These are phyloP conservation scores for Nemania diffusa DNA, from an alignment of 2,329 filamentous ascomycete genomes.

Conservation along the genomic window DNA sequence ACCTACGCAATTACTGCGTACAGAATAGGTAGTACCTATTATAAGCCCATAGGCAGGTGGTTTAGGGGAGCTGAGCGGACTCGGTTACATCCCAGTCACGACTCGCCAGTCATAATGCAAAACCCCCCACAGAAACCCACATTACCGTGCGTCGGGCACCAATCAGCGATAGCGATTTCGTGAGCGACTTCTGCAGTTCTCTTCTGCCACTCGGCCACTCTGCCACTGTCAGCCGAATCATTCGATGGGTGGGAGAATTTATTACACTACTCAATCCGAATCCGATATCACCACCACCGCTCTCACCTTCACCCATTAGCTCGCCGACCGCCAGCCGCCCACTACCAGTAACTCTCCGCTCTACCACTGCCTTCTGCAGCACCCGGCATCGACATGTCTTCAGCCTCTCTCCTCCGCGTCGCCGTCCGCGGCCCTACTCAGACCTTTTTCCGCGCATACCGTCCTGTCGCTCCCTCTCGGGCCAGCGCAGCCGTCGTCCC, in stretches of 20 bases:
- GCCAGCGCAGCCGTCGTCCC: conserved; percentile 61
- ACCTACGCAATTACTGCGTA: no score
- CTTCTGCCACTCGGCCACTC: conserved; percentile 14
- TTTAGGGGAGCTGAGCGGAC: conserved; percentile 1
- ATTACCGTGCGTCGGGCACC: conserved; percentile 7
- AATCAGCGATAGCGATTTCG: conserved; percentile 40
- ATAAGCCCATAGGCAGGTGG: no score
- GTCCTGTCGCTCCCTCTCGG: conserved; percentile 66
- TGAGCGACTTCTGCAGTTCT: conserved; percentile 42
- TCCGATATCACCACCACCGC: conserved; percentile 27
- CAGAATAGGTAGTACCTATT: no score
- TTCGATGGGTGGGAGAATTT: conserved; percentile 46
- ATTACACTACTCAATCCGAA: conserved; percentile 25
- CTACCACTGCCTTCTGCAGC: conserved; percentile 19
- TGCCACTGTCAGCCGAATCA: conserved; percentile 23
- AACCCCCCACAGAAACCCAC: conserved; percentile 12
- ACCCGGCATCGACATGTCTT: conserved; percentile 65
- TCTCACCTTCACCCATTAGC: conserved; percentile 6
- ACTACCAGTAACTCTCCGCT: conserved; percentile 26
- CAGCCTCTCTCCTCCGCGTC: conserved; percentile 74
- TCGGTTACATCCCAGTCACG: background rate
- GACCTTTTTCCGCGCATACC: conserved; percentile 73
- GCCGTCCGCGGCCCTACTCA: conserved; percentile 73
- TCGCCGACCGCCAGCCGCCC: conserved; percentile 19
- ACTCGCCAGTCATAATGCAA: background rate